Percentiles rank a stretch among this genome's conserved stretches.
These are phyloP conservation scores for Phyllosticta citribraziliensis DNA, from an alignment of 2,329 filamentous ascomycete species.

Conservation along the genomic window DNA sequence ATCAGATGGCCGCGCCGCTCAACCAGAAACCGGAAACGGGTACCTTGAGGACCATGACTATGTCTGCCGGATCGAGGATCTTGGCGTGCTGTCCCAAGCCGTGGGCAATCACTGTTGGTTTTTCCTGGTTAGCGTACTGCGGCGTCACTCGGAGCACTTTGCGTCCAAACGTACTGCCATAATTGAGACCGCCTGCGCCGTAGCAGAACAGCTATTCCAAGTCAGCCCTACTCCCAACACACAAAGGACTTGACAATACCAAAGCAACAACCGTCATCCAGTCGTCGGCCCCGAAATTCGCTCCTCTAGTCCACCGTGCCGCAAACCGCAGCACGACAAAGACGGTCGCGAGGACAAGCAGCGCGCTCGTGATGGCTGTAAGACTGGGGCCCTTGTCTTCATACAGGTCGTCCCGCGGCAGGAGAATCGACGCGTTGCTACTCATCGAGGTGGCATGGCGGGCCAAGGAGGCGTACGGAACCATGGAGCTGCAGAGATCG, in stretches of 20 bases:
- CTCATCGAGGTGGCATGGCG: too few species aligned
- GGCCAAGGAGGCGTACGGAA: too few species aligned
- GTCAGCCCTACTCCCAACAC: too few species aligned
- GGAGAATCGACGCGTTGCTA: neutral
- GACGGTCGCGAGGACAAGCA: slow-evolving; percentile 7
- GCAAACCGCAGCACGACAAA: slow-evolving; percentile 5
- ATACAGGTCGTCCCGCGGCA: neutral
- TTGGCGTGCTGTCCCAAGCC: slow-evolving; percentile 15
- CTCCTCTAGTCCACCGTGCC: neutral
- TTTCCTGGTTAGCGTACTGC: too few species aligned
- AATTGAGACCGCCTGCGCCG: slow-evolving; percentile 5
- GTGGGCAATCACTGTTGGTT: slow-evolving; percentile 12
- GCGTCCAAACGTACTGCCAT: neutral
- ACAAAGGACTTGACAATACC: slow-evolving; percentile 11
- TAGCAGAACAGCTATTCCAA: slow-evolving; percentile 7
- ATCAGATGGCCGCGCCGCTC: neutral
- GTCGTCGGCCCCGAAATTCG: slow-evolving; percentile 22
- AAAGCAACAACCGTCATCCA: slow-evolving; percentile 20
- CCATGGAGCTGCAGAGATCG: too few species aligned
- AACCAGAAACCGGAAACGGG: neutral
- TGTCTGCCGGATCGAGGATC: slow-evolving; percentile 1
- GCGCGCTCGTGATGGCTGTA: slow-evolving; percentile 1
- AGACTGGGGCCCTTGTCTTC: slow-evolving; percentile 4
- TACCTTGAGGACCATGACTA: slow-evolving; percentile 9
- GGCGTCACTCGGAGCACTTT: too few species aligned